phyloP scores from a whole-genome alignment of 371 early-diverging fungal genomes.

The Mortierella sp. region DNA sequence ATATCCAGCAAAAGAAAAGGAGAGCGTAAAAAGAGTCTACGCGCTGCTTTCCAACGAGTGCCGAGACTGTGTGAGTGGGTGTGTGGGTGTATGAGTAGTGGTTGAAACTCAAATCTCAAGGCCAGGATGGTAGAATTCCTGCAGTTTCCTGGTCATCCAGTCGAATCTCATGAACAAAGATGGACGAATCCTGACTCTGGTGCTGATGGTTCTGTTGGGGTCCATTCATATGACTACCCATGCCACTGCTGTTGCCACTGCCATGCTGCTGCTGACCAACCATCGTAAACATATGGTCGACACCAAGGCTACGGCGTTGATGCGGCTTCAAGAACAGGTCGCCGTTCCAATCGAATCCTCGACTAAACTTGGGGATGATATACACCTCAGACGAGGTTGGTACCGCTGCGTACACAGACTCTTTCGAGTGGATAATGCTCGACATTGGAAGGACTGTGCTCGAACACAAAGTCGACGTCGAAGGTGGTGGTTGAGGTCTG shows the following conservation, averaged over 20 bases:
- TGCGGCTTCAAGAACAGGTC: slow-evolving; percentile 52
- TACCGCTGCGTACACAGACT: slow-evolving; percentile 47
- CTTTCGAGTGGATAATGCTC: slow-evolving; percentile 31
- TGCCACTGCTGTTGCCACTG: slow-evolving; percentile 11
- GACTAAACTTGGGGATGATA: slow-evolving; percentile 48
- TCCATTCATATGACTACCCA: slow-evolving; percentile 9
- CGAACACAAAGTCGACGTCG: slow-evolving; percentile 9
- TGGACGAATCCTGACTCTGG: slow-evolving; percentile 29
- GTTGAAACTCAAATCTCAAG: slow-evolving; percentile 11
- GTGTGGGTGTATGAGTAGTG: too few relatives aligned
- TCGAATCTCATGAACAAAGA: slow-evolving; percentile 45
- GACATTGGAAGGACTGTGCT: slow-evolving; percentile 10
- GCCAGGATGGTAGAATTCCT: slow-evolving; percentile 42
- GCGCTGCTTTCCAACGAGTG: too few relatives aligned
- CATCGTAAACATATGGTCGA: slow-evolving; percentile 34
- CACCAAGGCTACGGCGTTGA: slow-evolving; percentile 44
- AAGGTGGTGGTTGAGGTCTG: slow-evolving; percentile 6
- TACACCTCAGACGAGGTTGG: slow-evolving; percentile 43
- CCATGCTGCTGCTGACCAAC: slow-evolving; percentile 5
- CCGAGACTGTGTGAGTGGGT: too few relatives aligned
- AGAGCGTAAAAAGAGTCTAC: too few relatives aligned
- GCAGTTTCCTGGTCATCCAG: slow-evolving; percentile 44
- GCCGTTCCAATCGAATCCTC: slow-evolving; percentile 51
- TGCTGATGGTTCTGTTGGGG: slow-evolving; percentile 17
- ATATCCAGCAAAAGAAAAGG: too few relatives aligned